Evolutionary conservation across 2,329 filamentous ascomycete genomes (phyloP).

Genomic region (Gremmenia infestans): DNA sequence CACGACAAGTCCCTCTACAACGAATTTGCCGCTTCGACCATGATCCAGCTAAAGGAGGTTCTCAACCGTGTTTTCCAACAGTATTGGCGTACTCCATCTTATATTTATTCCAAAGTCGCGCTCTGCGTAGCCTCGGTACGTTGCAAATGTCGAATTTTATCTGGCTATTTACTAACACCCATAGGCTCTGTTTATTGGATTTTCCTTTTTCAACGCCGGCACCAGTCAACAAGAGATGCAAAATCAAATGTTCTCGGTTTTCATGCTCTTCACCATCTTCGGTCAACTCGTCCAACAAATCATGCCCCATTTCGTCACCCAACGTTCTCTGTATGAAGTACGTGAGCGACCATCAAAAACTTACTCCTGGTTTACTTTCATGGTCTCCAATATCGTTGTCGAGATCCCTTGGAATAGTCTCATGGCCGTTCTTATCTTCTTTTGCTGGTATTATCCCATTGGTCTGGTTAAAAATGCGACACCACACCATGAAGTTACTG

Average conservation of each 20-base stretch:
- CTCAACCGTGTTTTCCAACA: constrained; percentile 54
- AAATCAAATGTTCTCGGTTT: constrained; percentile 66
- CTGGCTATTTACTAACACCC: background rate
- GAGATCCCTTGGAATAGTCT: constrained; percentile 79
- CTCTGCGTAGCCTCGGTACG: constrained; percentile 39
- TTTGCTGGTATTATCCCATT: constrained; percentile 81
- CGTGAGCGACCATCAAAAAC: constrained; percentile 72
- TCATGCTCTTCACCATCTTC: constrained; percentile 68
- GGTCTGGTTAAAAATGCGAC: constrained; percentile 67
- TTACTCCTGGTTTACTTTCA: constrained; percentile 62
- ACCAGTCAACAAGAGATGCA: constrained; percentile 57
- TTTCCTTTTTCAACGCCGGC: constrained; percentile 61
- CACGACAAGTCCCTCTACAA: constrained; percentile 44
- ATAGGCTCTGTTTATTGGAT: constrained; percentile 56
- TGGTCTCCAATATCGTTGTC: constrained; percentile 68
- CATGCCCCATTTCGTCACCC: constrained; percentile 56
- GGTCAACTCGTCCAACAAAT: constrained; percentile 71
- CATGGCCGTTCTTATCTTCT: constrained; percentile 67
- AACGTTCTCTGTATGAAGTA: constrained; percentile 52
- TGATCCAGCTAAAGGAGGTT: constrained; percentile 48
- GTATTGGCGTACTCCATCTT: constrained; percentile 63
- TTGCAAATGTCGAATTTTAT: constrained; percentile 29
- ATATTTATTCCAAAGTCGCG: constrained; percentile 35
- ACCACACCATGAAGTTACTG: constrained; percentile 51
- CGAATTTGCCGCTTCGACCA: constrained; percentile 59